Evolutionary conservation across 257 asterid species (phyloP).

Genomic region (Solanum verrucosum): DNA sequence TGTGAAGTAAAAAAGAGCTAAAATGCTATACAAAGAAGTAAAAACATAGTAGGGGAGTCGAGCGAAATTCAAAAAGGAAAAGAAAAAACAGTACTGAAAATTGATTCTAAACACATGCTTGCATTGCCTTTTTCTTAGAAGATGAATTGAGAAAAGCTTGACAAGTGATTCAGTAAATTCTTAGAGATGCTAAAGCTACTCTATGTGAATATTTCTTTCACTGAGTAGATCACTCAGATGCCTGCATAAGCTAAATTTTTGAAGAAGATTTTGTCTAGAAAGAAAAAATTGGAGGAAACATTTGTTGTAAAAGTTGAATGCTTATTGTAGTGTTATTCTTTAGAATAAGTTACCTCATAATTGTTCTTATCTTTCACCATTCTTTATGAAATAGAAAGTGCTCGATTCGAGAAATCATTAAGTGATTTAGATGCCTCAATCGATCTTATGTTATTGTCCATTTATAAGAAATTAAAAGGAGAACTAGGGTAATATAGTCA

Average conservation of each 20-base stretch:
- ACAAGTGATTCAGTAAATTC: background rate
- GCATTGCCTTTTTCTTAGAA: background rate
- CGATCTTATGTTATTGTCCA: background rate
- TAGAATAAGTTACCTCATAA: background rate
- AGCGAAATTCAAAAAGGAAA: no score
- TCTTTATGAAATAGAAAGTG: background rate
- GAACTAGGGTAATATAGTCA: background rate
- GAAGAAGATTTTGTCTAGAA: background rate
- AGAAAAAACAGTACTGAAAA: accelerated
- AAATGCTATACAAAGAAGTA: no score
- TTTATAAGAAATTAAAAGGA: background rate
- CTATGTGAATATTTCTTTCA: no score
- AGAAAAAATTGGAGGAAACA: background rate
- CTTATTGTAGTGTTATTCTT: background rate
- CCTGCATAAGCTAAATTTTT: no score
- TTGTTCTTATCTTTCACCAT: background rate
- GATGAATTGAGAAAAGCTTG: background rate
- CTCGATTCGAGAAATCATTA: background rate
- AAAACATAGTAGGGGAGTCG: no score
- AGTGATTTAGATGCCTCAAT: background rate
- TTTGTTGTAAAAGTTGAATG: background rate
- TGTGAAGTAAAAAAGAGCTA: no score
- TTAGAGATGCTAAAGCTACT: background rate
- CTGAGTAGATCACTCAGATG: no score
- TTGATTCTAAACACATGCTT: background rate